Percentiles rank a stretch among this genome's conserved stretches.
Conservation (phyloP, 306 rosid species). For the Vachellia pachyceras region DNA sequence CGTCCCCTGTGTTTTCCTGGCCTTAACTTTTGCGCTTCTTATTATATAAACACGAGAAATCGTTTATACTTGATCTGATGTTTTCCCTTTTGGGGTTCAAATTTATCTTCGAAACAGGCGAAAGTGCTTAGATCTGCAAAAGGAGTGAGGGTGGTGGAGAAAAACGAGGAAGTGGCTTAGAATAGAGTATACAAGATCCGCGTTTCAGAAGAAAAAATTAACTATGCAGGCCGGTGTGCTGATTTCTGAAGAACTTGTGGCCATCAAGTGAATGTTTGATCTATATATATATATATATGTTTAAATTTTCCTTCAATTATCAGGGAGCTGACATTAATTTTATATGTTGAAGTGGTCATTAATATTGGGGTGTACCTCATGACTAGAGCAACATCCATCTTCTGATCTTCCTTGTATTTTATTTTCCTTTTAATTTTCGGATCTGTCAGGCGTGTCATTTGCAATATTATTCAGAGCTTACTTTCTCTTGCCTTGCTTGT, state of each 20-base stretch:
- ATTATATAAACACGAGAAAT: not conserved
- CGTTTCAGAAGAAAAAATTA: conserved; percentile 9
- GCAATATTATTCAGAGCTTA: not conserved
- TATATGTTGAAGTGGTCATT: not conserved
- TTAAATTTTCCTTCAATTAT: conserved; percentile 15
- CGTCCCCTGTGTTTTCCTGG: not conserved
- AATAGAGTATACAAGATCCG: conserved; percentile 3
- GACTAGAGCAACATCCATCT: not conserved
- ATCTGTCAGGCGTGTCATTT: not conserved
- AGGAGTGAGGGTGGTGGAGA: conserved; percentile 93
- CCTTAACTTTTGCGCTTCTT: not conserved
- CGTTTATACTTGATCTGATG: not conserved
- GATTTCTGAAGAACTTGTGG: conserved; percentile 10
- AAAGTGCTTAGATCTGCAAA: conserved; percentile 81
- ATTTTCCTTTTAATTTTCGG: not conserved
- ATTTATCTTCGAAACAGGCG: conserved; percentile 56
- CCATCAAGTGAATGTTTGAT: not conserved
- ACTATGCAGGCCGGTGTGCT: not conserved
- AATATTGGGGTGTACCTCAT: not conserved
- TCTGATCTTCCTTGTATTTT: not conserved
- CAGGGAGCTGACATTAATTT: not conserved
- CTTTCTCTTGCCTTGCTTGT: not conserved
- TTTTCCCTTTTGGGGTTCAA: not conserved
- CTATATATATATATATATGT: not conserved
- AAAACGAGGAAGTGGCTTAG: conserved; percentile 60